These are phyloP conservation scores for Sutorius eximius DNA, from an alignment of 1,284 basidiomycete species.

Conservation along the genomic window DNA sequence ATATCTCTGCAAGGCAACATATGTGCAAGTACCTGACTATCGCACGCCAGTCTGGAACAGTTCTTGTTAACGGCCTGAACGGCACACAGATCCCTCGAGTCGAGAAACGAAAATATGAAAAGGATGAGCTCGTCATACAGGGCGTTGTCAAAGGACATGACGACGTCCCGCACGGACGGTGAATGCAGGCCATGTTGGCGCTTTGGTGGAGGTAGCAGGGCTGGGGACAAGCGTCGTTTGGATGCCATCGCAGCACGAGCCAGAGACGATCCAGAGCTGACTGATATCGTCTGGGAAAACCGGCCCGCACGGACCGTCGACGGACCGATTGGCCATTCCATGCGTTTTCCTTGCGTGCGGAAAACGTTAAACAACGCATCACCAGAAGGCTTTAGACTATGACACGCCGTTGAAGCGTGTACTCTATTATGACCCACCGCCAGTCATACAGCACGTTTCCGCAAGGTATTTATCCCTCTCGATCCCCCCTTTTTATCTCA, in stretches of 20 bases:
- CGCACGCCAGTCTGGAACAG: conserved; percentile 63
- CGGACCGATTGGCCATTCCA: not conserved
- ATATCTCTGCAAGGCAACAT: conserved; percentile 5
- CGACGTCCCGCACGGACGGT: conserved; percentile 9
- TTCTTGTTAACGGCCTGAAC: conserved; percentile 62
- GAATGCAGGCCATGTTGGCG: conserved; percentile 42
- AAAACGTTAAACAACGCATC: not conserved
- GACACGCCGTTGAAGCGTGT: not conserved
- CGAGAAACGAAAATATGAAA: conserved; percentile 69
- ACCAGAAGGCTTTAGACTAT: not conserved
- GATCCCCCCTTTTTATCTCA: not conserved
- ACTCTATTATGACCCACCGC: not conserved
- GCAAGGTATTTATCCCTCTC: conserved; percentile 2
- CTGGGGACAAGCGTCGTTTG: conserved; percentile 47
- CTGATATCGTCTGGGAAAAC: conserved; percentile 8
- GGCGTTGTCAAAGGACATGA: conserved; percentile 49
- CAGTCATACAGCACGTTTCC: not conserved
- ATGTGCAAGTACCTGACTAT: conserved; percentile 48
- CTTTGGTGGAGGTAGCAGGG: conserved; percentile 55
- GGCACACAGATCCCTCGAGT: conserved; percentile 63
- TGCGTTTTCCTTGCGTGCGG: conserved; percentile 4
- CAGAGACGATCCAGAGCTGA: not conserved
- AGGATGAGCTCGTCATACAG: conserved; percentile 76
- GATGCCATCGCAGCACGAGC: conserved; percentile 41
- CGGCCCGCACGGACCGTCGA: conserved; percentile 20